Evolutionary conservation across 495 filamentous ascomycete genomes (phyloP), one percentile per base, ranked within the genome.

Genomic region (Penicillium psychrofluorescens): DNA sequence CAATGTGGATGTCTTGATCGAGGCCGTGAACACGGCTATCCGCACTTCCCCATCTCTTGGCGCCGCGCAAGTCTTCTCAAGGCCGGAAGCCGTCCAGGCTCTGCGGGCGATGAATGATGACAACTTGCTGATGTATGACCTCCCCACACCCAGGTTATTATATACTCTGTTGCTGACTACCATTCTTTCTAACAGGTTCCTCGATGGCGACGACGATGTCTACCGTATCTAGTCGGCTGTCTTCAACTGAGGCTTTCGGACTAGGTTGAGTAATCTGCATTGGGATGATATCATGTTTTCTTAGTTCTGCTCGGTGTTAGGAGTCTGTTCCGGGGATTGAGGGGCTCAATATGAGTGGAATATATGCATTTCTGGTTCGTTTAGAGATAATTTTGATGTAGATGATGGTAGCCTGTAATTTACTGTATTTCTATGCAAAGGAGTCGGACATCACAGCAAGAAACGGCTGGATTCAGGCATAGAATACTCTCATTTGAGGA

Each of bases 121-220:
- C 61, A 96, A 96, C 58, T 79, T 87, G 68, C 81, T 98, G 63
- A 97, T 97, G 94, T 95, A 67, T 81, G 86, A 84, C 16, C 16
- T 32, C 28, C 36, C 11, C 40, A 27, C 11, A 8, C 37, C 30
- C n/a, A 28, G 16, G 13, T 31, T 30, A 22, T n/a, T 11, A 8
- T 22, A 34, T 8, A 41, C 30, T 46, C 35, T 42, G 41, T 43
- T 33, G 43, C 49, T 45, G 34, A 41, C 14, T 32, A 3, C 29
- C 31, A 46, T 16, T 52, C 34, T 46, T 5, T 46, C 12, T 16
- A 28, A 43, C 40, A 77, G 74, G 74, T 77, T 65, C 58, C 68
- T 76, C 42, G 72, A 75, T 45, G 67, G 63, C 9, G 74, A 77
- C 16, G 68, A 74, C 14, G 68, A 68, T 29, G 70, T 77, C 29